phyloP scores from a whole-genome alignment of 441 rosid genomes.

The Populus tomentosa region DNA sequence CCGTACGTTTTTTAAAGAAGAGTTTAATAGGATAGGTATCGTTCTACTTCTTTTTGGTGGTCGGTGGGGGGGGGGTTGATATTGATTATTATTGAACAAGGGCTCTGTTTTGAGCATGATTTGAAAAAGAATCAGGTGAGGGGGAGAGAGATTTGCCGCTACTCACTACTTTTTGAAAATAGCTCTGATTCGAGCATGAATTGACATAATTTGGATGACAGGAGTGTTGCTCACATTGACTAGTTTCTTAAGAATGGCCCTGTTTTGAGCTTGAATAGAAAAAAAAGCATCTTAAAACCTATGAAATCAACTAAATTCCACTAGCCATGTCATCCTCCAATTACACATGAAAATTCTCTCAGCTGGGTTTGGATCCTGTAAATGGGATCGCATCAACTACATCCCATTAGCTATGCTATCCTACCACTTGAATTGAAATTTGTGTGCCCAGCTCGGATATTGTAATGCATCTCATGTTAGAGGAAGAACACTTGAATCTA shows the following conservation, averaged over 20 bases:
- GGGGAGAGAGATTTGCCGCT: not conserved
- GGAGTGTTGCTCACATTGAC: constrained; percentile 1
- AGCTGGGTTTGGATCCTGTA: constrained; percentile 19
- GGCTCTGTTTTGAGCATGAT: not conserved
- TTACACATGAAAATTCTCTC: constrained; percentile 21
- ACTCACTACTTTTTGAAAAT: constrained; percentile 22
- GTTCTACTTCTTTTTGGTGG: not conserved
- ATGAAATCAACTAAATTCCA: constrained; percentile 26
- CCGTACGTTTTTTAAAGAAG: no score
- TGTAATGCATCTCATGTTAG: constrained; percentile 30
- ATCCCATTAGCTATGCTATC: not conserved
- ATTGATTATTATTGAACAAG: not conserved
- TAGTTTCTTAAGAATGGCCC: constrained; percentile 32
- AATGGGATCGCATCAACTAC: not conserved
- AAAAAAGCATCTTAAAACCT: constrained; percentile 19
- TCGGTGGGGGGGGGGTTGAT: not conserved
- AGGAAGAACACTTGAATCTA: constrained; percentile 38
- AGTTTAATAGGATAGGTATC: no score
- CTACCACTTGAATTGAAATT: not conserved
- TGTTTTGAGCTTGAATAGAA: constrained; percentile 42
- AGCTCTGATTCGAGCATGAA: constrained; percentile 46
- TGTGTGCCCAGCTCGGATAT: not conserved
- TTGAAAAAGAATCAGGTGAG: not conserved
- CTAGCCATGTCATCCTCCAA: constrained; percentile 11
- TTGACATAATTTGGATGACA: constrained; percentile 25